Evolutionary conservation across 495 filamentous ascomycete genomes (phyloP), one percentile per base, ranked within the genome.

Genomic region (Parachaetomium inaequale): DNA sequence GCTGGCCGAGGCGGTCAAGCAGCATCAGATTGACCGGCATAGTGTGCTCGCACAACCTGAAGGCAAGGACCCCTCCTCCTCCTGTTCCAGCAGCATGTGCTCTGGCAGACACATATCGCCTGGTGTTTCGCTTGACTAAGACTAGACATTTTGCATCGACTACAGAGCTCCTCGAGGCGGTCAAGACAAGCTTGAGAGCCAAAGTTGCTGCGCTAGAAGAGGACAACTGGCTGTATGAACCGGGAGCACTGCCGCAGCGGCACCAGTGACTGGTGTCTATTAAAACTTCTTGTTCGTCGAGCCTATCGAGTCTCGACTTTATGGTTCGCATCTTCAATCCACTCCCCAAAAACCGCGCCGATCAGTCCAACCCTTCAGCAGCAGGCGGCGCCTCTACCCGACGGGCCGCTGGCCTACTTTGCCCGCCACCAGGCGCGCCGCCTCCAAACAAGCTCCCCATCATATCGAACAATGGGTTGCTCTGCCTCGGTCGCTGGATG

Each of bases 381-480:
- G 75, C 72, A 40, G 81, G 82, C n/a, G n/a, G n/a, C 66, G 74
- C 76, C 59, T 79, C 74, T 50, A 79, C 76, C 60, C 76, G 74
- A 54, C 78, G 74, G 23, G 77, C 59, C 8, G 76, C 70, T 53
- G 77, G 76, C 40, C 76, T 76, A 51, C 70, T 71, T 31, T 72
- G 68, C 38, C 77, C 69, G 70, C 74, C 75, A 65, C 81, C 68
- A 63, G 73, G 71, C 12, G 64, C 65, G 26, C 78, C 82, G 7
- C 84, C 92, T 7, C 92, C 91, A 72, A 97, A 87, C 82, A 99
- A 85, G 63, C 84, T 89, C 4, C 92, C 90, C 92, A 98, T 96
- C 92, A 99, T 98, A 68, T 98, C 95, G 68, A 98, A 82, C 66
- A 98, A 72, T 8, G 92, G 92, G 70, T 96, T 97, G 45, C 87